phyloP scores from a whole-genome alignment of 2,329 filamentous ascomycete genomes.

The Venturia aucupariae region DNA sequence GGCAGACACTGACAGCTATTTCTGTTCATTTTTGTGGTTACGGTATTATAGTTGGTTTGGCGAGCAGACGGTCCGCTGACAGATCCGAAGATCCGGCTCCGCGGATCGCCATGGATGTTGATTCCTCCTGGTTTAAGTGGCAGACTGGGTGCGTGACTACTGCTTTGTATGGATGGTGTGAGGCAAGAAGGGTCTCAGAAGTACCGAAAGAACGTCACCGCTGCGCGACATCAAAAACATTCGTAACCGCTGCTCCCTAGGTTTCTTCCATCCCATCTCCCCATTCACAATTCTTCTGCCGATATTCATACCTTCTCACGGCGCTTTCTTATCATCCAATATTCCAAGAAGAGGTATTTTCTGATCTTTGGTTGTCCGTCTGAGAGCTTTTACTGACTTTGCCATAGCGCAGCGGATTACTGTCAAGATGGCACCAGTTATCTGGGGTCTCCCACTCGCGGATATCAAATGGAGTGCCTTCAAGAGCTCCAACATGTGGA shows the following conservation, averaged over 20 bases:
- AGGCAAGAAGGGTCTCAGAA: slow-evolving; percentile 3
- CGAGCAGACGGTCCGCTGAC: background rate
- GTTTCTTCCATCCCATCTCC: background rate
- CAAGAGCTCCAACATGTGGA: slow-evolving; percentile 50
- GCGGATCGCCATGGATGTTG: background rate
- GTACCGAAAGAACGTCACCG: background rate
- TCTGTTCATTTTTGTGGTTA: background rate
- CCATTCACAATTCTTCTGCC: background rate
- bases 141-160: background rate
- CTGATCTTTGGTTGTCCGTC: background rate
- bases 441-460: slow-evolving; percentile 48
- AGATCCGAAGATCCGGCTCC: background rate
- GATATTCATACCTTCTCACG: background rate
- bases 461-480: slow-evolving; percentile 52
- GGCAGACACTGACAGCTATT: no score
- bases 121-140: background rate
- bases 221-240: slow-evolving; percentile 1
- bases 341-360: background rate
- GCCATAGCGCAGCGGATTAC: background rate
- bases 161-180: background rate
- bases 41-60: no score
- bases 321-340: background rate
- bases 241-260: background rate
- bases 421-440: slow-evolving; percentile 27
- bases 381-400: background rate